These are phyloP conservation scores for Pichia phayaonensis DNA, from an alignment of 805 yeast genomes.

Conservation along the genomic window DNA sequence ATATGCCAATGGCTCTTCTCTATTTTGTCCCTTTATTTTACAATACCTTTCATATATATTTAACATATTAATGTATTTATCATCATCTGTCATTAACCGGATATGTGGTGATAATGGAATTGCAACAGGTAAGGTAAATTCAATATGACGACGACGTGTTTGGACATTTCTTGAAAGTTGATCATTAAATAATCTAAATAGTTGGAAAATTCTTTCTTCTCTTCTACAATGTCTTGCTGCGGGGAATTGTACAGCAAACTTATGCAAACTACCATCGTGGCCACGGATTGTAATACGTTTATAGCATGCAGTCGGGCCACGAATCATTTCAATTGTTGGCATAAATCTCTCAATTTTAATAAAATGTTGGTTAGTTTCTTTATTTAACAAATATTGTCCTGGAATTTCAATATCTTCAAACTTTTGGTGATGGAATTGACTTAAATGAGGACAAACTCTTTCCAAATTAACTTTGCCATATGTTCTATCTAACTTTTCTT, in stretches of 20 bases:
- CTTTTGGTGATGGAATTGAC: conserved; percentile 96
- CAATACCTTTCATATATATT: conserved; percentile 89
- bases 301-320: conserved; percentile 87
- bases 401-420: conserved; percentile 97
- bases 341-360: conserved; percentile 88
- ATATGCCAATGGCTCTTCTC: conserved; percentile 87
- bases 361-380: conserved; percentile 85
- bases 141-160: conserved; percentile 76
- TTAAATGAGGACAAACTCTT: conserved; percentile 86
- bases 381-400: conserved; percentile 86
- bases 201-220: conserved; percentile 88
- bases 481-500: conserved; percentile 83
- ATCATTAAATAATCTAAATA: conserved; percentile 83
- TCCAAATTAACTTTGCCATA: conserved; percentile 76
- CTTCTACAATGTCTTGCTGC: conserved; percentile 96
- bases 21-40: conserved; percentile 56
- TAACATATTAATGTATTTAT: conserved; percentile 61
- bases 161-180: conserved; percentile 76
- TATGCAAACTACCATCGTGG: conserved; percentile 84
- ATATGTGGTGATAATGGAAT: conserved; percentile 93
- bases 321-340: conserved; percentile 78
- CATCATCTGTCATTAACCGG: conserved; percentile 79
- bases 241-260: conserved; percentile 95
- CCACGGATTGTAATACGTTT: conserved; percentile 86
- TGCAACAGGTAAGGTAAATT: conserved; percentile 82